Base-by-base conservation (phyloP, 2,329 filamentous ascomycete genomes). In the Colletotrichum lupini region DNA sequence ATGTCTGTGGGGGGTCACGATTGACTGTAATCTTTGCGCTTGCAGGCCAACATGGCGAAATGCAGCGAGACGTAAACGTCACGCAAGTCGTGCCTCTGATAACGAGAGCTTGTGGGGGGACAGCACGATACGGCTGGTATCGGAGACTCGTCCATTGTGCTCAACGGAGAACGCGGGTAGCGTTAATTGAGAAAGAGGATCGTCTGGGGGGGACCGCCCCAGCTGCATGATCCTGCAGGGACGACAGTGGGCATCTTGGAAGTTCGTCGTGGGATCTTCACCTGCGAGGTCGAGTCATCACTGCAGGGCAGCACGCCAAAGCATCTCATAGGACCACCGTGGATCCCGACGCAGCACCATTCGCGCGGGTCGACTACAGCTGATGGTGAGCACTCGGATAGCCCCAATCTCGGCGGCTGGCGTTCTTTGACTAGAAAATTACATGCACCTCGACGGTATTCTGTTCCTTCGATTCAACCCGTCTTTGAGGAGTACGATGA, bases 261-360 rank as follows among this genome's bases (percentile, higher is more conserved):
- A 71, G 19, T 30, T 24, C 57, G 58, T 71, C 30, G 62, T 26
- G 68, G 68, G 68, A 62, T 72, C 64, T 28, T 72, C 68, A 53
- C 58, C n/a, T 32, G 52, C 22, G 28, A 32, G 55, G 26, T 35
- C 30, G 11, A 37, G 28, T 37, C 28, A 16, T n/a, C 61, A 64
- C 30, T 22, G 53, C n/a, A 28, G 30, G 32, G 49, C 49, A 37
- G 22, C 61, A 64, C 8, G 14, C 49, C 12, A 46, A 19, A 28
- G 60, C 42, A 52, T 32, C 42, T 28, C 26, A 22, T 35, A 32
- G 60, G 60, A 52, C n/a, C 28, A 37, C n/a, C 28, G 7, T 37
- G 61, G 61, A 64, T 55, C 61, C 46, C 53, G 46, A 22, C 2
- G 42, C 32, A 55, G 49, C 61, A 64, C 42, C 37, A 62, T 52